phyloP scores from a whole-genome alignment of 495 filamentous ascomycete species.

The Penicillium turbatum region DNA sequence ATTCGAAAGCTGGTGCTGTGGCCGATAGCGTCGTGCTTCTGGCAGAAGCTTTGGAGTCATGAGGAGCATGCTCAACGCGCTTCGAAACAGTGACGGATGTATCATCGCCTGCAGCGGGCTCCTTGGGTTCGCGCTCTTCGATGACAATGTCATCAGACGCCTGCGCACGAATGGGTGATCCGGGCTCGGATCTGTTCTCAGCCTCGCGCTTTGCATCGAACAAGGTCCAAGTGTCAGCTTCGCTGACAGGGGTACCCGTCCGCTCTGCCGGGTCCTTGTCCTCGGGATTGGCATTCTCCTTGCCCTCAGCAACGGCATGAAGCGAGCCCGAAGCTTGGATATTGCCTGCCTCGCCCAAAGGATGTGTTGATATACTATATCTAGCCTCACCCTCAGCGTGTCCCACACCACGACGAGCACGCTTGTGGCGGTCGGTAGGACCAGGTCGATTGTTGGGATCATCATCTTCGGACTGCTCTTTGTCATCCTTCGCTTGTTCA shows the following conservation, averaged over 20 bases:
- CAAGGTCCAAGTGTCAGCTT: conserved; percentile 41
- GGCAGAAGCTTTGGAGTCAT: conserved; percentile 21
- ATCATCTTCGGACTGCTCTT: conserved; percentile 40
- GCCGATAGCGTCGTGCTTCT: conserved; percentile 53
- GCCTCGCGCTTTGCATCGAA: conserved; percentile 40
- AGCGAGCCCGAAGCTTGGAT: conserved; percentile 26
- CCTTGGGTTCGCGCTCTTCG: conserved; percentile 9
- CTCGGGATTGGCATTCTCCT: conserved; percentile 41
- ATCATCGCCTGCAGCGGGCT: conserved; percentile 8
- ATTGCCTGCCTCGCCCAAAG: conserved; percentile 41
- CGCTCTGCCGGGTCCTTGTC: conserved; percentile 28
- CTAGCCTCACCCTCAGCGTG: conserved; percentile 64
- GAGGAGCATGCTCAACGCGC: conserved; percentile 15
- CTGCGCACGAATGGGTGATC: conserved; percentile 24
- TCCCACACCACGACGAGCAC: conserved; percentile 54
- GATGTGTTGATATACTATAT: conserved; percentile 59
- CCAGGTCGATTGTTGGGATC: conserved; percentile 26
- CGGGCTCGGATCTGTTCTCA: conserved; percentile 35
- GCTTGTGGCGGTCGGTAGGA: conserved; percentile 62
- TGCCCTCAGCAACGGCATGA: conserved; percentile 37
- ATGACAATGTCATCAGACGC: conserved; percentile 13
- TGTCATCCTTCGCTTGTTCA: conserved; percentile 42
- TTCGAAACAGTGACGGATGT: conserved; percentile 4
- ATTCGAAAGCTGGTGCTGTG: conserved; percentile 62
- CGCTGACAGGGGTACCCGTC: conserved; percentile 35